Evolutionary conservation across 768 basidiomycete genomes (phyloP), one percentile per base, ranked within the genome.

Genomic region (Polyporus arcularius): DNA sequence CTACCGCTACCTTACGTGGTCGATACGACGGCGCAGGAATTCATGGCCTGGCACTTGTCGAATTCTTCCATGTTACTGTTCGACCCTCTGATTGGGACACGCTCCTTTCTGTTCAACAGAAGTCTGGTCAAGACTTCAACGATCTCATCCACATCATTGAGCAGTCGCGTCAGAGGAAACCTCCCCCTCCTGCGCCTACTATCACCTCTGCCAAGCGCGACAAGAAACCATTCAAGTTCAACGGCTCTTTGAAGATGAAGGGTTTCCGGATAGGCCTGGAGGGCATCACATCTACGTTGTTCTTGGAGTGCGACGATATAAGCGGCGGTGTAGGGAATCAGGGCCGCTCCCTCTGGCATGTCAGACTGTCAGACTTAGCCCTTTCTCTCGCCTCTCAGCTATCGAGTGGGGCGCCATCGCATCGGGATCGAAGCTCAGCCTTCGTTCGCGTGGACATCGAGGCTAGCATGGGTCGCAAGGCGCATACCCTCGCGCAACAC

Each of bases 91-190:
- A 94, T 67, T 88, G 91, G 85, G 94, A 96, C 68, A 90, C 89
- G 4, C 72, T 94, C 4, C 80, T 95, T 2, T 84, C 83, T 4
- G 89, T 96, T 9, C 93, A 94, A 68, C 90, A 92, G 64, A 94
- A 94, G 68, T 94, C 94, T 59, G 93, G 91, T 6, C 88, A 89
- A 67, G 93, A 95, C 73, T 90, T 94, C 73, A 88, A 89, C 63
- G 93, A 95, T 60, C 77, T 94, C 30, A 73, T 94, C 12, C 74
- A 80, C 6, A 71, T 94, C 51, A 78, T 92, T 35, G 82, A 84
- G 62, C 80, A 90, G 68, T 88, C 82, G 11, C 83, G 85, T 30
- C 71, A 55, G 55, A 61, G 31, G 52, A 56, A n/a, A 48, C 48
- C 62, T 26, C 65, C 32, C 39, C 61, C 39, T 59, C 21, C 18